phyloP scores from a whole-genome alignment of 78 protist species.

The Dictyostelium firmibasis region DNA sequence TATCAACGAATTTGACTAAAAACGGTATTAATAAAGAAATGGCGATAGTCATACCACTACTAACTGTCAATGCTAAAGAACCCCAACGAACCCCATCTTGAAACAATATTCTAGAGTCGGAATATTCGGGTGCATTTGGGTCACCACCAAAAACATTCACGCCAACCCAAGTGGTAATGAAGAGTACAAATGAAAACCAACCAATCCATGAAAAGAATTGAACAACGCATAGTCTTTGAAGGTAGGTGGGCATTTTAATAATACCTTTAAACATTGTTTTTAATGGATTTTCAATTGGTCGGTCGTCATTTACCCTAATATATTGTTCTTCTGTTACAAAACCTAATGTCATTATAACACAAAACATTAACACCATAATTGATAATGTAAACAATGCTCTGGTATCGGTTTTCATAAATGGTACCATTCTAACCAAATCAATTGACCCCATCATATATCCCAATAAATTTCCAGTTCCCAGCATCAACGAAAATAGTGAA shows the following conservation, averaged over 20 bases:
- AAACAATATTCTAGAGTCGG: background rate
- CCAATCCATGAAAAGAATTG: conserved; percentile 86
- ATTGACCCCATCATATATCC: conserved; percentile 75
- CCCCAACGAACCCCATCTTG: conserved; percentile 73
- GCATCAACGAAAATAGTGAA: conserved; percentile 71
- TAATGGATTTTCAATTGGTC: conserved; percentile 35
- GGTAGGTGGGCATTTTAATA: conserved; percentile 35
- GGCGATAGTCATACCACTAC: conserved; percentile 18
- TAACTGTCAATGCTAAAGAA: conserved; percentile 48
- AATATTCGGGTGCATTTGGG: conserved; percentile 70
- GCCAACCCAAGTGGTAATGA: conserved; percentile 83
- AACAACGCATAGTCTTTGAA: conserved; percentile 51
- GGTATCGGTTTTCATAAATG: conserved; percentile 60
- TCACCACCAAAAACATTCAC: conserved; percentile 66
- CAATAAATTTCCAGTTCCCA: conserved; percentile 77
- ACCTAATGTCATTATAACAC: conserved; percentile 21
- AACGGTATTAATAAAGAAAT: conserved; percentile 30
- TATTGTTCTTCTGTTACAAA: conserved; percentile 28
- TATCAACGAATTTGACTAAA: background rate
- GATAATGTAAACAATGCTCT: conserved; percentile 66
- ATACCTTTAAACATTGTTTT: conserved; percentile 33
- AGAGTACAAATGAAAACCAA: conserved; percentile 78
- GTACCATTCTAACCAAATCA: conserved; percentile 12
- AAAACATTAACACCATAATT: conserved; percentile 27
- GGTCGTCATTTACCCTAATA: background rate